Percentiles rank a stretch among this genome's conserved stretches.
Conservation (phyloP, 345 rosid species). For the Ricinus communis region DNA sequence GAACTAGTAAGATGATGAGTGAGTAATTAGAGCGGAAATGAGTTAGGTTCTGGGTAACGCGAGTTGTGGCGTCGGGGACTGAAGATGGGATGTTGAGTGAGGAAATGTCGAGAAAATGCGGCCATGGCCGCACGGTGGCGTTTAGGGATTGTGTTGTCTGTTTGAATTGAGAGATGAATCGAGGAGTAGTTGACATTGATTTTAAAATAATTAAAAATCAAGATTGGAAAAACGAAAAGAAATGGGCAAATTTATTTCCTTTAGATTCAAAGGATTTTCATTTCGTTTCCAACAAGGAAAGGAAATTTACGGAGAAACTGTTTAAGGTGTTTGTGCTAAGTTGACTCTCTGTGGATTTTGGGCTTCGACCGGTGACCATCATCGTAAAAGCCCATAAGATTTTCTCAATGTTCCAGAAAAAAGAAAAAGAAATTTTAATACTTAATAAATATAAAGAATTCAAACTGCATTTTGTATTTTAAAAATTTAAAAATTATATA, state of each 20-base stretch:
- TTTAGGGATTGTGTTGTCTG: constrained; percentile 45
- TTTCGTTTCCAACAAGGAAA: background rate
- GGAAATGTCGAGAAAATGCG: constrained; percentile 48
- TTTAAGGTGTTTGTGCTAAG: too few relatives aligned
- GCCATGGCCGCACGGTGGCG: constrained; percentile 51
- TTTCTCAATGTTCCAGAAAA: too few relatives aligned
- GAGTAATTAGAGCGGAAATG: constrained; percentile 61
- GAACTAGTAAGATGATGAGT: constrained; percentile 34
- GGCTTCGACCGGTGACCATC: too few relatives aligned
- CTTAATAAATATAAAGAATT: too few relatives aligned
- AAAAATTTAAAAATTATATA: too few relatives aligned
- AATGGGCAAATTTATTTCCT: background rate
- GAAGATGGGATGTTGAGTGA: constrained; percentile 51
- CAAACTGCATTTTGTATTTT: too few relatives aligned
- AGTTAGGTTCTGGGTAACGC: constrained; percentile 60
- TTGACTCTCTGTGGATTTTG: too few relatives aligned
- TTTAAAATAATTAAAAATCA: background rate
- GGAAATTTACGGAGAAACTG: background rate
- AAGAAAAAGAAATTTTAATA: too few relatives aligned
- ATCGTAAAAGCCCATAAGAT: too few relatives aligned
- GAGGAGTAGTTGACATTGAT: constrained; percentile 10
- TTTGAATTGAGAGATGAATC: constrained; percentile 45
- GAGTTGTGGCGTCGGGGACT: constrained; percentile 51
- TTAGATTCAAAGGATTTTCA: constrained; percentile 1
- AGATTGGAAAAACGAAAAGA: too few relatives aligned